Percentiles rank a stretch among this genome's conserved stretches.
phyloP scores from a whole-genome alignment of 2,329 filamentous ascomycete genomes.

The Fusarium sublunatum region DNA sequence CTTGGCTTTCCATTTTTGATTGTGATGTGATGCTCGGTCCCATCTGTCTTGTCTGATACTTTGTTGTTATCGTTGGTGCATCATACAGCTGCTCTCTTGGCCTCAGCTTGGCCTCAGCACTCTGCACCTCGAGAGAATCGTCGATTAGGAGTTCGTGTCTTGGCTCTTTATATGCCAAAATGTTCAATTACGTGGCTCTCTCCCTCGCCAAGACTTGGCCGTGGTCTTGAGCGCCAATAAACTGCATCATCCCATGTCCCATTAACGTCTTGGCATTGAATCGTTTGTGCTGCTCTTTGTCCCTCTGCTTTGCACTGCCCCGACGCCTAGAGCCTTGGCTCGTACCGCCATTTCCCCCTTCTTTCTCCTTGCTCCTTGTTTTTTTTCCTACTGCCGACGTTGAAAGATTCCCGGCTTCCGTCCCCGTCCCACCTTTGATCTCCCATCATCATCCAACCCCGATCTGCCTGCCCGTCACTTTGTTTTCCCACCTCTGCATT shows the following conservation, averaged over 20 bases:
- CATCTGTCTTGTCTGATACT: constrained; percentile 3
- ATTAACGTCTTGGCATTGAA: constrained; percentile 27
- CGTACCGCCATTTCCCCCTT: constrained; percentile 29
- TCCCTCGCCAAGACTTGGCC: constrained; percentile 30
- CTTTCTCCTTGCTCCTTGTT: constrained; percentile 4
- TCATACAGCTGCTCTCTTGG: neutral
- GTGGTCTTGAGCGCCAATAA: constrained; percentile 19
- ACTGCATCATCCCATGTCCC: constrained; percentile 21
- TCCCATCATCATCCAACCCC: constrained; percentile 7
- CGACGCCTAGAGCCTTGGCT: constrained; percentile 44
- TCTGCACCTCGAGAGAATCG: too few relatives aligned
- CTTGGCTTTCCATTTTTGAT: constrained; percentile 26
- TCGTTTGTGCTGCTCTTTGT: constrained; percentile 4
- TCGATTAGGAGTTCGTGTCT: neutral
- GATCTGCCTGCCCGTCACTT: constrained; percentile 12
- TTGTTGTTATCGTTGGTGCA: too few relatives aligned
- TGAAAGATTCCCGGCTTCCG: constrained; percentile 22
- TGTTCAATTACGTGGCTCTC: constrained; percentile 36
- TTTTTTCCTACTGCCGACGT: constrained; percentile 2
- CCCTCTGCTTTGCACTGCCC: constrained; percentile 39
- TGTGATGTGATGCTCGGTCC: constrained; percentile 15
- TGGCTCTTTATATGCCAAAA: neutral
- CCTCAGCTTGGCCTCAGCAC: neutral
- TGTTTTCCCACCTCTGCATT: constrained; percentile 11
- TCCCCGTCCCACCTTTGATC: constrained; percentile 29